These are phyloP conservation scores for Cinchona pubescens DNA, from an alignment of 257 asterid genomes.

Conservation along the genomic window DNA sequence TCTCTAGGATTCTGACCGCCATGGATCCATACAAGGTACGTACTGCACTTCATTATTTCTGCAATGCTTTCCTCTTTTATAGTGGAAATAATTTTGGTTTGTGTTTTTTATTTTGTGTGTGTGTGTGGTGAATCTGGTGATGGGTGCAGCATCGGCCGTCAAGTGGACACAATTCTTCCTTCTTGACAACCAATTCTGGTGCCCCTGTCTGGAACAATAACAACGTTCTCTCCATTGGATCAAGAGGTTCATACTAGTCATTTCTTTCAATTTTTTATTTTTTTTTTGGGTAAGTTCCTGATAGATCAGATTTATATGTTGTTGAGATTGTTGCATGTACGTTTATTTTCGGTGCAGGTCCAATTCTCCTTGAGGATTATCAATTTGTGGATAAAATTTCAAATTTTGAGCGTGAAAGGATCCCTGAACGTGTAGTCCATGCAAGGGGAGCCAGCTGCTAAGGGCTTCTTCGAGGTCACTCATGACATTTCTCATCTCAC, in stretches of 20 bases:
- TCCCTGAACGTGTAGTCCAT: constrained; percentile 43
- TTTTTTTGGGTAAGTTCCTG: no score
- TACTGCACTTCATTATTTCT: no score
- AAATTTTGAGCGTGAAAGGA: constrained; percentile 39
- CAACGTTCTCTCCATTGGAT: constrained; percentile 36
- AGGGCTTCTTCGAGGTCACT: constrained; percentile 40
- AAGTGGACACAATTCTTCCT: constrained; percentile 36
- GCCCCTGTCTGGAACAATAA: constrained; percentile 45
- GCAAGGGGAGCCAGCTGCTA: constrained; percentile 46
- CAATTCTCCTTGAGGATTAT: constrained; percentile 38
- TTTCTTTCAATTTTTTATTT: no score
- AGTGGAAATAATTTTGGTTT: no score
- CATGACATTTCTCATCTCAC: constrained; percentile 34
- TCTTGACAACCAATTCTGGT: constrained; percentile 38
- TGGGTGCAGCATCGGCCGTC: constrained; percentile 38
- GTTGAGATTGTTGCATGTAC: no score
- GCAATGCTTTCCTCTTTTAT: no score
- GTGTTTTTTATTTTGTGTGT: no score
- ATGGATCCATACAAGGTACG: no score
- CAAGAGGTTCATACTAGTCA: constrained; percentile 32
- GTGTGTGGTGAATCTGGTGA: no score
- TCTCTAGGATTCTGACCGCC: no score
- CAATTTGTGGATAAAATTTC: constrained; percentile 44
- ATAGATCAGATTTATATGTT: no score
- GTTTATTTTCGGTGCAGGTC: no score